phyloP scores from a whole-genome alignment of 768 basidiomycete species.

The Boletus bicolor region DNA sequence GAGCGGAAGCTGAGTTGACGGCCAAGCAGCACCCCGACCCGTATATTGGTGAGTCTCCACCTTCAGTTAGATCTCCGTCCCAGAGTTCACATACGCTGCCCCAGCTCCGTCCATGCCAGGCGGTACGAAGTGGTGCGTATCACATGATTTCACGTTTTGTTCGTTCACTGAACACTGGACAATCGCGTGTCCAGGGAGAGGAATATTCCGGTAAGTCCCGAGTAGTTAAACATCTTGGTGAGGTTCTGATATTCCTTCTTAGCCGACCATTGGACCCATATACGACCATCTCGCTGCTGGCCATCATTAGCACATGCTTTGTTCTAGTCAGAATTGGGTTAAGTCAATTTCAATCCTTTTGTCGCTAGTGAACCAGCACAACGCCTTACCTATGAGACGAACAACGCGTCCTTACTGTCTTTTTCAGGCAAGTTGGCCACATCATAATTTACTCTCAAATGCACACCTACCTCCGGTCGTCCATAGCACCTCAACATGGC shows the following conservation, averaged over 20 bases:
- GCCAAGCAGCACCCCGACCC: conserved; percentile 82
- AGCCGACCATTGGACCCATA: conserved; percentile 63
- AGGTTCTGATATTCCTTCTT: not conserved
- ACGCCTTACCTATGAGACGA: not conserved
- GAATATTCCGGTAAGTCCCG: conserved; percentile 65
- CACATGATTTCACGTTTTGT: not conserved
- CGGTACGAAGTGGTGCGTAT: conserved; percentile 91
- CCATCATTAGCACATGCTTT: conserved; percentile 25
- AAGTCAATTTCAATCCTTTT: not conserved
- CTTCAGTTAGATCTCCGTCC: not conserved
- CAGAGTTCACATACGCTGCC: conserved; percentile 1
- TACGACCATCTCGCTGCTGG: conserved; percentile 55
- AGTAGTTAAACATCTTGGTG: not conserved
- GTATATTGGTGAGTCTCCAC: conserved; percentile 73
- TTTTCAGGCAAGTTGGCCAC: too few species aligned
- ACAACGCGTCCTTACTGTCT: not conserved
- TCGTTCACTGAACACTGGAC: not conserved
- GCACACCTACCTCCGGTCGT: too few species aligned
- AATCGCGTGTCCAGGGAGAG: conserved; percentile 58
- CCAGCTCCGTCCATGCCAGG: conserved; percentile 80
- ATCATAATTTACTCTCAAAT: too few species aligned
- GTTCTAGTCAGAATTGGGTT: not conserved
- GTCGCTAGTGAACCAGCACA: not conserved
- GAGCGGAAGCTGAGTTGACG: conserved; percentile 74
- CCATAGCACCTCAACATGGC: too few species aligned